phyloP scores from a whole-genome alignment of 1,284 basidiomycete genomes.

The Moniliophthora roreri region DNA sequence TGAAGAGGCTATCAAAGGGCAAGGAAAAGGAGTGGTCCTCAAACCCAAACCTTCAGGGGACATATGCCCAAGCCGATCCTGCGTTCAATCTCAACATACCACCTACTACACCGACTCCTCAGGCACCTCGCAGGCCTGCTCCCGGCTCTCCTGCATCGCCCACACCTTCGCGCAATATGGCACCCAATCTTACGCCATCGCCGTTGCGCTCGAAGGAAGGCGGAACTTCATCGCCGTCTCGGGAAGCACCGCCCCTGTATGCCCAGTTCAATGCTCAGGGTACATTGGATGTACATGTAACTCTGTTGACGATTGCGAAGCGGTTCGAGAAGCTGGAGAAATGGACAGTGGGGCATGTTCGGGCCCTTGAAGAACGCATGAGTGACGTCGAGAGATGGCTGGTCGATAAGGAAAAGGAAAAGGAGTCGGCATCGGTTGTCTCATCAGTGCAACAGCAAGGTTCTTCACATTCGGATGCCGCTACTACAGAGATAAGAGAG shows the following conservation, averaged over 20 bases:
- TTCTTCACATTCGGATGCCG: background rate
- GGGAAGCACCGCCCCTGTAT: constrained; percentile 40
- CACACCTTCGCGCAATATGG: constrained; percentile 53
- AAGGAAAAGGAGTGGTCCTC: constrained; percentile 4
- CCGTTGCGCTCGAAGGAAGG: constrained; percentile 49
- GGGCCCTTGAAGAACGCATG: constrained; percentile 81
- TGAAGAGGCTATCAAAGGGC: constrained; percentile 26
- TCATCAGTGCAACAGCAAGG: background rate
- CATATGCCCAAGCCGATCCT: constrained; percentile 46
- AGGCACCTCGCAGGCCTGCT: constrained; percentile 32
- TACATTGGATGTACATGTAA: constrained; percentile 67
- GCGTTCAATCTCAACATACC: constrained; percentile 55
- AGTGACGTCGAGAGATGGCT: constrained; percentile 81
- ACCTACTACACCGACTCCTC: constrained; percentile 25
- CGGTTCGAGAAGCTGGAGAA: constrained; percentile 85
- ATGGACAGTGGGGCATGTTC: constrained; percentile 80
- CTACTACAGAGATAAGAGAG: constrained; percentile 39
- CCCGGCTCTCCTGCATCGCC: constrained; percentile 55
- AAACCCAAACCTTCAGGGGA: background rate
- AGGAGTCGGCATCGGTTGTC: too few relatives aligned
- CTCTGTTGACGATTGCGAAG: constrained; percentile 64
- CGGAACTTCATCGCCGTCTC: constrained; percentile 54
- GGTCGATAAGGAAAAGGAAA: constrained; percentile 66
- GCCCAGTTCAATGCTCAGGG: constrained; percentile 31
- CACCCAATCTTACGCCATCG: constrained; percentile 59